These are phyloP conservation scores for Phlyctochytrium arcticum DNA, from an alignment of 192 early-diverging fungal genomes.

Conservation along the genomic window DNA sequence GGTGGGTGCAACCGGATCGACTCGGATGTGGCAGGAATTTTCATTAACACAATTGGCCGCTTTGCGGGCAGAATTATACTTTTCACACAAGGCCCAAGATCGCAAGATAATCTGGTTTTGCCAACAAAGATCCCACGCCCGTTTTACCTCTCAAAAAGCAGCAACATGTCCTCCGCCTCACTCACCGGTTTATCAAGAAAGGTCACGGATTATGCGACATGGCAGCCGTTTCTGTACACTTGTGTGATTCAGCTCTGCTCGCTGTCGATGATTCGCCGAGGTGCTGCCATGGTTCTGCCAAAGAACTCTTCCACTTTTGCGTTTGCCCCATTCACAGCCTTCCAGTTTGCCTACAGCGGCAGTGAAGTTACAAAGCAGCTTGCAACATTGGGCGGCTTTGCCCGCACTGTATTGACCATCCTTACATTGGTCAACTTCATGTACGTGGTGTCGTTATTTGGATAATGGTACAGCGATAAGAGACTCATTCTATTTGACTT, in stretches of 20 bases:
- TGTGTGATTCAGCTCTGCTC: conserved; percentile 5
- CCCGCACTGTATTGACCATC: neutral
- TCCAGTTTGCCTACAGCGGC: conserved; percentile 11
- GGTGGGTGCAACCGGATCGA: too few relatives aligned
- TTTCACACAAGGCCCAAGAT: too few relatives aligned
- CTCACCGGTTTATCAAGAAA: too few relatives aligned
- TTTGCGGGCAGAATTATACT: too few relatives aligned
- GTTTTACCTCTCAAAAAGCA: too few relatives aligned
- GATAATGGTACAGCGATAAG: neutral
- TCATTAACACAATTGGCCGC: too few relatives aligned
- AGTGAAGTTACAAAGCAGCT: neutral
- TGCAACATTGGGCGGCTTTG: conserved; percentile 4
- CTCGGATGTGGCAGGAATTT: too few relatives aligned
- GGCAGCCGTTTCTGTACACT: neutral
- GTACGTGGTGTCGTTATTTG: too few relatives aligned
- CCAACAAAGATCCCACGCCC: too few relatives aligned
- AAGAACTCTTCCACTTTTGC: conserved; percentile 8
- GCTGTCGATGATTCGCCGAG: conserved; percentile 11
- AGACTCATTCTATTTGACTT: neutral
- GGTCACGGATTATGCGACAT: neutral
- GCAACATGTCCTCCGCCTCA: too few relatives aligned
- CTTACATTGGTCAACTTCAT: conserved; percentile 10
- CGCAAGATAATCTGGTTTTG: too few relatives aligned
- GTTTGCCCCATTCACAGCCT: neutral
- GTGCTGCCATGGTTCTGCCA: conserved; percentile 3